Conservation (phyloP, 176 grass and related monocot genomes). For the Chrysopogon serrulatus region DNA sequence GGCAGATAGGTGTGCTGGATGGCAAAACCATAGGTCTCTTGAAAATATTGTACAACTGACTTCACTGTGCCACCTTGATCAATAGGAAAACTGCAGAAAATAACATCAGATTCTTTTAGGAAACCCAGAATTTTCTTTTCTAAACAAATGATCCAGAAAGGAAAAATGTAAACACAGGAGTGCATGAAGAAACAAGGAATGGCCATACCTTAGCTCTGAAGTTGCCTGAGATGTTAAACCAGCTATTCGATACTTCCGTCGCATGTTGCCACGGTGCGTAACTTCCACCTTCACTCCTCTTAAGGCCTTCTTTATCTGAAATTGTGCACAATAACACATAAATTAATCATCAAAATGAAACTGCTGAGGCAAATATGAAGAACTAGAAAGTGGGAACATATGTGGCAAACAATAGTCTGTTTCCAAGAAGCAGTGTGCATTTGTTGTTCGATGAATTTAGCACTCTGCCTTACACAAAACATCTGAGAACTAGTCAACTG, state of each 20-base stretch:
- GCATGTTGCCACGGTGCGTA: constrained; percentile 95
- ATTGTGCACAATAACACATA: not conserved
- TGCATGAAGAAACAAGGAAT: not conserved
- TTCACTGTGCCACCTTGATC: constrained; percentile 83
- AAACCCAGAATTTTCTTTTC: not conserved
- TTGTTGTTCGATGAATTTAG: not conserved
- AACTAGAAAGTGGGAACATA: not conserved
- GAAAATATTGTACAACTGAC: constrained; percentile 93
- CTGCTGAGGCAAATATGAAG: not conserved
- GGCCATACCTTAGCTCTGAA: constrained; percentile 70
- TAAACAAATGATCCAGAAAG: not conserved
- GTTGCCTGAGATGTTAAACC: constrained; percentile 78
- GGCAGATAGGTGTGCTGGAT: constrained; percentile 89
- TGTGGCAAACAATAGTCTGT: not conserved
- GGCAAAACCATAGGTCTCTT: constrained; percentile 90
- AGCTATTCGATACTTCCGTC: constrained; percentile 92
- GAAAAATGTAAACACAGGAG: not conserved
- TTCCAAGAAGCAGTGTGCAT: not conserved
- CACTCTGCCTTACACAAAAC: not conserved
- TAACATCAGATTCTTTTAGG: not conserved
- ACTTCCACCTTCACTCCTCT: constrained; percentile 95
- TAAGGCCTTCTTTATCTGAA: constrained; percentile 90
- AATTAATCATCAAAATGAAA: not conserved
- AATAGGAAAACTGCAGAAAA: constrained; percentile 65
- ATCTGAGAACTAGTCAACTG: not conserved